Conservation (phyloP, 306 rosid genomes). For the Canavalia gladiata region DNA sequence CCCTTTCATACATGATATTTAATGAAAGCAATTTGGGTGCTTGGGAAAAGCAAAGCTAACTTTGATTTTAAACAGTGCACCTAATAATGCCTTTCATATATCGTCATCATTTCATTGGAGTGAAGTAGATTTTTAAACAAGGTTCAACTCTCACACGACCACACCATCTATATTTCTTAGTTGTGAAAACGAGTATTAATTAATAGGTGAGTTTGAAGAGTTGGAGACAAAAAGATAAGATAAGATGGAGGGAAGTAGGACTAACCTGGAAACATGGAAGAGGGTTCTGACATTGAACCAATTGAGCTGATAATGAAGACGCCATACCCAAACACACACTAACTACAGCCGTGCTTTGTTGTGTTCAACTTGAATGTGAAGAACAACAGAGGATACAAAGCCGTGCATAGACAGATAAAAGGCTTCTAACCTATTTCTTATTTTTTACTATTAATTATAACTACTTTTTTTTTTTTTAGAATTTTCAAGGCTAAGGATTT, state of each 20-base stretch:
- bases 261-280: slow-evolving; percentile 59
- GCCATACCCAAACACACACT: slow-evolving; percentile 50
- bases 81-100: neutral
- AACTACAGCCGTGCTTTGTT: neutral
- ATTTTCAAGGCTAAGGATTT: neutral
- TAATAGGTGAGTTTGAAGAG: neutral
- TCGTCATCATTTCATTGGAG: neutral
- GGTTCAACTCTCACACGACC: neutral
- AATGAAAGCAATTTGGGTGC: slow-evolving; percentile 22
- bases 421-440: too few relatives aligned
- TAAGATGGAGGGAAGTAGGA: neutral
- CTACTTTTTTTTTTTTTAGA: neutral
- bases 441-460: too few relatives aligned
- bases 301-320: slow-evolving; percentile 53
- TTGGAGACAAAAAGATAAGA: neutral
- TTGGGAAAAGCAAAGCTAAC: slow-evolving; percentile 25
- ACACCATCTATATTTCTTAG: neutral
- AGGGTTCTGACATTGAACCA: slow-evolving; percentile 49
- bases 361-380: slow-evolving; percentile 5
- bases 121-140: neutral
- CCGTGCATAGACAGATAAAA: neutral
- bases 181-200: neutral
- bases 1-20: neutral
- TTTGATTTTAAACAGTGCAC: slow-evolving; percentile 21
- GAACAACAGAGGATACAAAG: neutral